Conservation (phyloP, 352 stramenopile genomes). For the Phytophthora pluvialis region DNA sequence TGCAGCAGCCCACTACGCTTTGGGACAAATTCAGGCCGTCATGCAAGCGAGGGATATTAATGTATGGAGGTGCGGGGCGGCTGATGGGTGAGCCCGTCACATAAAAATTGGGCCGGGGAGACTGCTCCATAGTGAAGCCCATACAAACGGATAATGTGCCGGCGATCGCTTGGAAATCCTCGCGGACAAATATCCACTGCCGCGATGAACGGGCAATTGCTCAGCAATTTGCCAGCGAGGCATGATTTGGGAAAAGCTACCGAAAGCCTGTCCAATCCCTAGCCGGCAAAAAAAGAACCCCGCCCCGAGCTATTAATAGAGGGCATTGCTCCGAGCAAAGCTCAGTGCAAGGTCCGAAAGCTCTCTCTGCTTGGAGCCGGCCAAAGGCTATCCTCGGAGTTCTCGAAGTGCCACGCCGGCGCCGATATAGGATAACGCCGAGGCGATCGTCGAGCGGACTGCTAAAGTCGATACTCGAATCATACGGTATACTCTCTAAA, state of each 20-base stretch:
- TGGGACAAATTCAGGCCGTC: not conserved
- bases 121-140: constrained; percentile 1
- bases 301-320: not conserved
- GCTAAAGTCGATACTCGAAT: not conserved
- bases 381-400: not conserved
- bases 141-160: not conserved
- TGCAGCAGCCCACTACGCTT: not conserved
- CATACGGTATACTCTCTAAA: not conserved
- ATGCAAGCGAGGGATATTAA: not conserved
- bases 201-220: not conserved
- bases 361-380: constrained; percentile 6
- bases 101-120: constrained; percentile 28
- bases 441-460: not conserved
- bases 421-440: no score
- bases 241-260: not conserved
- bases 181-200: constrained; percentile 3
- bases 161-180: constrained; percentile 3
- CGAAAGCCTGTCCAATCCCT: not conserved
- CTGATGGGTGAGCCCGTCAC: constrained; percentile 36
- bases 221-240: not conserved
- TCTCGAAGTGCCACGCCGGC: not conserved
- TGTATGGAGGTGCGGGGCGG: not conserved
- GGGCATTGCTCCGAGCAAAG: not conserved
- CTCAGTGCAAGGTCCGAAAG: not conserved
- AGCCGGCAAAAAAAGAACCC: constrained; percentile 1